These are phyloP conservation scores for Fennellomyces sp. DNA, from an alignment of 371 early-diverging fungal species.

Conservation along the genomic window DNA sequence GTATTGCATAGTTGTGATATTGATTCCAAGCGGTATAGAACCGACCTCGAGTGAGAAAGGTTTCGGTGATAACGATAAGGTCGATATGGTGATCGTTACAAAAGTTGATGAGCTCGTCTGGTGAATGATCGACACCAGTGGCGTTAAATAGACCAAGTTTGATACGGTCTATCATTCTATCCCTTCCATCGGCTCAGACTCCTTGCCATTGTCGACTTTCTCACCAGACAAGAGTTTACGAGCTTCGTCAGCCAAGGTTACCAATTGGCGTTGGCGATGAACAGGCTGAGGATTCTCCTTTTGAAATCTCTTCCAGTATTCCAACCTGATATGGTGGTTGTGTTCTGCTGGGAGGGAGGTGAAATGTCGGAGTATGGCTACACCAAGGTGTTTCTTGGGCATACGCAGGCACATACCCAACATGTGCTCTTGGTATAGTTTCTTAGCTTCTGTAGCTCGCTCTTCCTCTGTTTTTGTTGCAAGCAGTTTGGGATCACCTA, in stretches of 20 bases:
- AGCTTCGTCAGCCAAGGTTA: neutral
- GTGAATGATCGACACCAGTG: neutral
- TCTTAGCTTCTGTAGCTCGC: neutral
- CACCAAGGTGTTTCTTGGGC: neutral
- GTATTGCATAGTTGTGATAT: constrained; percentile 1
- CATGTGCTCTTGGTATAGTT: neutral
- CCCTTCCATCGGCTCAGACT: neutral
- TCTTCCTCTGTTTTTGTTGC: neutral
- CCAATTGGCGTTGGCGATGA: neutral
- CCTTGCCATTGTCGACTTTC: neutral
- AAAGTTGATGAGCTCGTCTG: neutral
- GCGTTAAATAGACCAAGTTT: constrained; percentile 10
- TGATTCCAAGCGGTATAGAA: constrained; percentile 5
- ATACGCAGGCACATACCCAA: neutral
- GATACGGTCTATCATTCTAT: constrained; percentile 1
- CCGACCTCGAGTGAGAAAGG: neutral
- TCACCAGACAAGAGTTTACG: neutral
- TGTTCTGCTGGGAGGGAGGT: neutral
- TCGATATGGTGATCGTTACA: neutral
- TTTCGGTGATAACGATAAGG: constrained; percentile 4
- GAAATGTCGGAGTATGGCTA: neutral
- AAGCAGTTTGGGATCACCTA: neutral
- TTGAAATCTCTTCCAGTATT: neutral
- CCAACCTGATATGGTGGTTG: neutral
- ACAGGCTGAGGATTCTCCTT: neutral